Evolutionary conservation across 2,329 filamentous ascomycete genomes (phyloP), one percentile per base, ranked within the genome.

Genomic region (Hypoxylon sp.): DNA sequence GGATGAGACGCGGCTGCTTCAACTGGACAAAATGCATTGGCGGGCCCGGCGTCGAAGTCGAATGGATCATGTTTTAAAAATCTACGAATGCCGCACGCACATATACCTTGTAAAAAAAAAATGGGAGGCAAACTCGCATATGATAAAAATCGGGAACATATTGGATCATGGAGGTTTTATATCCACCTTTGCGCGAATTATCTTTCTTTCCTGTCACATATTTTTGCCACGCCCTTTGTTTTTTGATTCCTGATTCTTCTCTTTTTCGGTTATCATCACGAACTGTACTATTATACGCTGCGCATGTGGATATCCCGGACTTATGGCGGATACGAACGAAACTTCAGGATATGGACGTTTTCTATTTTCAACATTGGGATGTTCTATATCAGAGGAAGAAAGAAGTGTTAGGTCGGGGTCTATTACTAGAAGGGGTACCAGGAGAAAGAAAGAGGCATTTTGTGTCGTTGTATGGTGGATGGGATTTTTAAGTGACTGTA

Each of bases 1-100:
- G 76, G 52, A 62, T 74, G 57, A 77, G 79, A 57, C 78, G 81
- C 51, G 82, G 84, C 43, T 84, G 84, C 6, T 87, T 87, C 73
- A 84, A 82, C 76, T 87, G 85, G 85, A 81, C 83, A 2, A 82
- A 79, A 70, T 86, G 82, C 73, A 85, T 87, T 63, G 84, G 84
- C 15, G 84, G 84, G 2, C 81, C 80, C 7, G 84, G 84, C 17
- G 78, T 82, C 19, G 86, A 88, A 47, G 84, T 88, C 19, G 87
- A 89, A 76, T 89, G 86, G 86, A 89, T 89, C 72, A 89, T 89
- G 85, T 87, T 89, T 75, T 89, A 77, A 82, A 26, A 4, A 26
- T 26, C 4, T 66, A 49, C 39, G 15, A 53, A 56, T 57, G 34
- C 56, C 49, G 54, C 44, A 32, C 47, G 32, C 39, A 39, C 52